A percentile compares a stretch with the other conserved stretches of the same genome.
Conservation (phyloP, 768 basidiomycete species). For the Pleurotus platypus region DNA sequence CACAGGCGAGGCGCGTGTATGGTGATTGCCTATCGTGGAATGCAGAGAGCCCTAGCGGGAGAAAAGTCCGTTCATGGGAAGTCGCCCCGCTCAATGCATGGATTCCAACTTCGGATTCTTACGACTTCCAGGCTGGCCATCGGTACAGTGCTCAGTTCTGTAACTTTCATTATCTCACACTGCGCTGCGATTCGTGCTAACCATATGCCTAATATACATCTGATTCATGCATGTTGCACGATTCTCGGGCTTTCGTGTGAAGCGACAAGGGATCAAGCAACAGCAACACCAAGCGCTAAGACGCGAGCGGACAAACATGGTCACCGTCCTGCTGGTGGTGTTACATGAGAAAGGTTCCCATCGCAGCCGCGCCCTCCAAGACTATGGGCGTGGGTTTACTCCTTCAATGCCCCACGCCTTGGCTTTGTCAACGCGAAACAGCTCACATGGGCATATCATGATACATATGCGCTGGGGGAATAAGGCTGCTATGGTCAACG, state of each 20-base stretch:
- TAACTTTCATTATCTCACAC: not conserved
- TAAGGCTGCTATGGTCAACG: too few species aligned
- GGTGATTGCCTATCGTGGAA: constrained; percentile 6
- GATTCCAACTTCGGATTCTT: constrained; percentile 1
- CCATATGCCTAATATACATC: not conserved
- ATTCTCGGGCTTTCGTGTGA: constrained; percentile 4
- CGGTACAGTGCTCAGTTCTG: not conserved
- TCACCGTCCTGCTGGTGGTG: not conserved
- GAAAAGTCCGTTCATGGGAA: constrained; percentile 1
- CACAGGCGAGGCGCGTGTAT: not conserved
- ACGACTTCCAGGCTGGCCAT: not conserved
- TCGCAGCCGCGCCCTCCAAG: constrained; percentile 5
- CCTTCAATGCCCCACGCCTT: not conserved
- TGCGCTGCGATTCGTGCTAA: not conserved
- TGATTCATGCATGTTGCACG: too few species aligned
- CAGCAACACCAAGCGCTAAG: not conserved
- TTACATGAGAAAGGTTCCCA: constrained; percentile 3
- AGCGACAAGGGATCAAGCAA: constrained; percentile 1
- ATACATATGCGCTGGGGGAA: too few species aligned
- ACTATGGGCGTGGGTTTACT: not conserved
- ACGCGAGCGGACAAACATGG: not conserved
- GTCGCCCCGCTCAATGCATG: not conserved
- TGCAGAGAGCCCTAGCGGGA: constrained; percentile 6
- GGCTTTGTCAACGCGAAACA: not conserved
- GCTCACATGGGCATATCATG: too few species aligned